Percentiles rank a stretch among this genome's conserved stretches.
phyloP scores from a whole-genome alignment of 139 green algal genomes.

The Tetraselmis striata region DNA sequence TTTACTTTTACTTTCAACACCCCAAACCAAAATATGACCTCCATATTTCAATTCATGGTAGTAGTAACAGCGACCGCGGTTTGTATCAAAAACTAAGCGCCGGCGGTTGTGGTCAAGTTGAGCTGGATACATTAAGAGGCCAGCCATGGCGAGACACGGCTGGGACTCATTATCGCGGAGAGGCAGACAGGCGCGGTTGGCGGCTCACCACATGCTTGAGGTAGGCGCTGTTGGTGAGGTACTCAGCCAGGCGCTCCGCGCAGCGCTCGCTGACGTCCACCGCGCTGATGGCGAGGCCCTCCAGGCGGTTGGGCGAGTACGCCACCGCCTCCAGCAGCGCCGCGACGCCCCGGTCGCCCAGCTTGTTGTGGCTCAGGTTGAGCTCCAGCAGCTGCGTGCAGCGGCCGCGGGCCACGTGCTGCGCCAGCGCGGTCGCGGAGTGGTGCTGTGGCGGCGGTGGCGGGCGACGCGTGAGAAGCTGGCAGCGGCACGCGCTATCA shows the following conservation, averaged over 20 bases:
- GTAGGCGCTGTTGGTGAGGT: neutral
- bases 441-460: neutral
- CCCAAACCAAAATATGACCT: no score
- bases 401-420: neutral
- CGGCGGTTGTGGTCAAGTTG: no score
- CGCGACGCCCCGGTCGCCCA: neutral
- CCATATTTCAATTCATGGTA: no score
- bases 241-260: neutral
- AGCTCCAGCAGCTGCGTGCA: neutral
- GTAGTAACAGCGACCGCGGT: no score
- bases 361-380: neutral
- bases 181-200: neutral
- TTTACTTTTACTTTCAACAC: no score
- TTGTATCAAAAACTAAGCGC: no score
- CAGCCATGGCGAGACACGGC: neutral
- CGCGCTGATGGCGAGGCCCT: neutral
- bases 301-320: neutral
- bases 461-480: no score
- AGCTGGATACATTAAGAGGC: neutral
- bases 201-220: neutral
- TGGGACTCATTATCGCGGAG: neutral
- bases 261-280: neutral
- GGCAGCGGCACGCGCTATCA: no score
- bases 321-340: neutral
- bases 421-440: neutral